Conservation (phyloP, 164 flowering plant genomes). For the Cinnamomum chago region DNA sequence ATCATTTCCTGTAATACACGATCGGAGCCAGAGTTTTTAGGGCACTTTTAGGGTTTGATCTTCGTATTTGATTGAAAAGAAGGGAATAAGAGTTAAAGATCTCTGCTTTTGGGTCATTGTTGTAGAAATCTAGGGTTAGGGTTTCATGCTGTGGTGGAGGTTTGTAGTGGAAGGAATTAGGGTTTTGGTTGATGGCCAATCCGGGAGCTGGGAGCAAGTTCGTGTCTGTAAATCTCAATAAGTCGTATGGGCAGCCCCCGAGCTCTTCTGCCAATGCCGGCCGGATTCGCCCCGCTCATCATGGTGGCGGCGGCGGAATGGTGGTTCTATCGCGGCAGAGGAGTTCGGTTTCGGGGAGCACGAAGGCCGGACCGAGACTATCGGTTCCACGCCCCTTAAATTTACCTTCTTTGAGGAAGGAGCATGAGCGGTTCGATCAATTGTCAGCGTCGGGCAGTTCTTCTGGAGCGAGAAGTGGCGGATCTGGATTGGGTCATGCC, state of each 20-base stretch:
- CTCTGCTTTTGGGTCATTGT: neutral
- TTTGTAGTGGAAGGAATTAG: conserved; percentile 12
- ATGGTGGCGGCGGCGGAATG: conserved; percentile 65
- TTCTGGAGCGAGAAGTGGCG: conserved; percentile 48
- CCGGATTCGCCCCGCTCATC: conserved; percentile 24
- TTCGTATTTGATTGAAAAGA: neutral
- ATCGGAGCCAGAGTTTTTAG: conserved; percentile 13
- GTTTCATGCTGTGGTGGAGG: conserved; percentile 54
- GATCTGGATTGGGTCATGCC: conserved; percentile 58
- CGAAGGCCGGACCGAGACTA: conserved; percentile 67
- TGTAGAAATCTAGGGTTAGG: conserved; percentile 5
- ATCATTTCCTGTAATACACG: neutral
- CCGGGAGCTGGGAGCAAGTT: conserved; percentile 61
- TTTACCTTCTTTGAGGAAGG: conserved; percentile 83
- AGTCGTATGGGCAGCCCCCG: conserved; percentile 72
- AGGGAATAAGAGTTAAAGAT: no score
- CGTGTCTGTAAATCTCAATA: conserved; percentile 85
- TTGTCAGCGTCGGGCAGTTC: conserved; percentile 36
- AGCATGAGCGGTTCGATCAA: conserved; percentile 77
- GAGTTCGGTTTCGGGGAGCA: conserved; percentile 30
- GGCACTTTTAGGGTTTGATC: conserved; percentile 18
- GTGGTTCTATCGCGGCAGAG: conserved; percentile 72
- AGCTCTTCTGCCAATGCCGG: conserved; percentile 13
- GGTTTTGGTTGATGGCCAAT: conserved; percentile 68
- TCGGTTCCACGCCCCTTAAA: conserved; percentile 99